Base-by-base conservation (phyloP, 208 protist genomes). In the Leishmania martiniquensis region DNA sequence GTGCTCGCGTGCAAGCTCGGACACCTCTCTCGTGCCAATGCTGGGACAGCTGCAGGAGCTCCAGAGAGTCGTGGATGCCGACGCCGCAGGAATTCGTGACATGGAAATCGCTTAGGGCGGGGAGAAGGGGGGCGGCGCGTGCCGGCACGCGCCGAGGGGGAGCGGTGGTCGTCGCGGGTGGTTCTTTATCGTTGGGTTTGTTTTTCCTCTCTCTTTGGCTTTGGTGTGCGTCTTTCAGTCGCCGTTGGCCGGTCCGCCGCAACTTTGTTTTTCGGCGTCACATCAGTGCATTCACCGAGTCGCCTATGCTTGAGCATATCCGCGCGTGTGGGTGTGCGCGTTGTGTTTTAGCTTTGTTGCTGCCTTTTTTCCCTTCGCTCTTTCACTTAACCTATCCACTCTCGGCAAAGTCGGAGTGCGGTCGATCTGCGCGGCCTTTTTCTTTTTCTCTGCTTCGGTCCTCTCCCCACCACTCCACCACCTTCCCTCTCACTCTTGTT, bases 31-130 rank as follows among this genome's bases (percentile, higher is more conserved):
- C 15, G 45, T 52, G n/a, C 37, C 32, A 34, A 29, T 76, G 72
- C 54, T 76, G 39, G 10, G 17, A 37, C 37, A 60, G 59, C 42
- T 76, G 54, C 72, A 68, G 47, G 55, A 60, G 72, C 51, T 76
- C 22, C 42, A 52, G 45, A n/a, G 17, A n/a, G 52, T 44, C 13
- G 57, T 76, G 42, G 52, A 76, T 29, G 29, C 32, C 13, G 72
- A 68, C 57, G 52, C 52, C 32, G 49, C 29, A 32, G 70, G 25
- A 13, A 44, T 74, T 39, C 29, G 37, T 32, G 52, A 32, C 49
- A 60, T 49, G 34, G 20, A 25, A 52, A 7, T 45, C 1, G 20
- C 17, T 32, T 74, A 44, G 25, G 17, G 37, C 37, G 34, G 25
- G 68, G 29, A 37, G 45, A 17, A 22, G 25, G 68, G 29, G 25